A percentile compares a stretch with the other conserved stretches of the same genome.
These are phyloP conservation scores for Picochlorum sp. DNA, from an alignment of 139 green algal genomes.

Conservation along the genomic window DNA sequence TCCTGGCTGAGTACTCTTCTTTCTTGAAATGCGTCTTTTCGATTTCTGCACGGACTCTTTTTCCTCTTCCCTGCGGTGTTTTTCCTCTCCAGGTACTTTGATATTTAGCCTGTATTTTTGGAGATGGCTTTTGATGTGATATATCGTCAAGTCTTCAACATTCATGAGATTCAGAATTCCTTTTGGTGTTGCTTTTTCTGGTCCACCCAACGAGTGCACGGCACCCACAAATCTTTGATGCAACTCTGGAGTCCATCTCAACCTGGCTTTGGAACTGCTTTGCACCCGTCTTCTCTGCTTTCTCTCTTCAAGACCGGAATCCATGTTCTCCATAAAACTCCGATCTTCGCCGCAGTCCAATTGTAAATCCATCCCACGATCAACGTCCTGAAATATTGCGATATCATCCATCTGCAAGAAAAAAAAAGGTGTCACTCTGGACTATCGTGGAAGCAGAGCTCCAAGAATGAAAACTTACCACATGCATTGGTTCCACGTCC, in stretches of 20 bases:
- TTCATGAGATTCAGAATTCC: conserved; percentile 50
- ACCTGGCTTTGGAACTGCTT: conserved; percentile 32
- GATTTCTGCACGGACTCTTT: conserved; percentile 1
- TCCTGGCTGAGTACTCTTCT: neutral
- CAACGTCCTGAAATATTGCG: too few relatives aligned
- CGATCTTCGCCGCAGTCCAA: too few relatives aligned
- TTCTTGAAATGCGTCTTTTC: neutral
- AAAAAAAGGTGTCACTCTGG: too few relatives aligned
- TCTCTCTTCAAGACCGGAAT: too few relatives aligned
- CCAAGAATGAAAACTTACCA: too few relatives aligned
- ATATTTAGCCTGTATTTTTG: conserved; percentile 89
- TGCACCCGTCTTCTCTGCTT: neutral
- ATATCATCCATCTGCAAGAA: too few relatives aligned
- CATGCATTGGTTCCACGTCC: too few relatives aligned
- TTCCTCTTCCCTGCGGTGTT: too few relatives aligned
- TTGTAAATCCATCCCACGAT: too few relatives aligned
- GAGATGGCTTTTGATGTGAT: conserved; percentile 84
- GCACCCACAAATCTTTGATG: conserved; percentile 59
- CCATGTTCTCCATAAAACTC: too few relatives aligned
- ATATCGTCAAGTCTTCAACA: conserved; percentile 71
- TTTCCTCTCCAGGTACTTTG: conserved; percentile 41
- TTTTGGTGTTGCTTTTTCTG: conserved; percentile 47
- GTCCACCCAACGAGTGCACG: conserved; percentile 53
- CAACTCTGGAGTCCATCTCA: conserved; percentile 70
- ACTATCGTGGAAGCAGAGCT: too few relatives aligned